phyloP scores from a whole-genome alignment of 2,329 filamentous ascomycete species.

The Exophiala xenobiotica region DNA sequence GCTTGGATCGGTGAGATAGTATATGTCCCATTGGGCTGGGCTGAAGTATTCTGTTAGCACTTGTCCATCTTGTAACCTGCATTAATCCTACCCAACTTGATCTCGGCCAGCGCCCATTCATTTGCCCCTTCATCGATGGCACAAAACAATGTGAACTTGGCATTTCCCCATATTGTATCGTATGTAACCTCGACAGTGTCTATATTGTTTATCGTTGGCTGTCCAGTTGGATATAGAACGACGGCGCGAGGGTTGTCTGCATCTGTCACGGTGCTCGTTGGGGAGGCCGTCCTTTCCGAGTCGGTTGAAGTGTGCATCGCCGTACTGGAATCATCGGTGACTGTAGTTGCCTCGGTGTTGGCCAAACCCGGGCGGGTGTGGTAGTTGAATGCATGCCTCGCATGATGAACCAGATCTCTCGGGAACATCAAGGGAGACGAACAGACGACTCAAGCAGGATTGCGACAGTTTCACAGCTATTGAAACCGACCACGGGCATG shows the following conservation, averaged over 20 bases:
- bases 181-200: constrained; percentile 22
- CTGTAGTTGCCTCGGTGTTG: background rate
- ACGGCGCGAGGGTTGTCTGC: constrained; percentile 7
- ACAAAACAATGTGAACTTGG: constrained; percentile 21
- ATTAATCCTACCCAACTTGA: constrained; percentile 9
- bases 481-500: constrained; percentile 6
- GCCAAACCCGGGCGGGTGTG: constrained; percentile 1
- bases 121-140: constrained; percentile 6
- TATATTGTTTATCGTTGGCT: constrained; percentile 20
- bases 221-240: constrained; percentile 19
- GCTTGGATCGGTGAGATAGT: constrained; percentile 20
- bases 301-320: constrained; percentile 1
- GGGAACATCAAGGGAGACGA: constrained; percentile 13
- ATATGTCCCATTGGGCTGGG: constrained; percentile 11
- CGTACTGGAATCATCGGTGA: background rate
- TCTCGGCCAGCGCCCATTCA: constrained; percentile 14
- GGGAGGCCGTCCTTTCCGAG: background rate
- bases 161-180: constrained; percentile 14
- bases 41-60: constrained; percentile 2
- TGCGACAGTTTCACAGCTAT: constrained; percentile 1
- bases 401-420: constrained; percentile 10
- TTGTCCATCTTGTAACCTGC: background rate
- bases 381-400: constrained; percentile 10
- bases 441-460: constrained; percentile 1
- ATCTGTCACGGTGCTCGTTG: constrained; percentile 1